These are phyloP conservation scores for Vairimorpha apis DNA, from an alignment of 371 early-diverging fungal genomes.

Conservation along the genomic window DNA sequence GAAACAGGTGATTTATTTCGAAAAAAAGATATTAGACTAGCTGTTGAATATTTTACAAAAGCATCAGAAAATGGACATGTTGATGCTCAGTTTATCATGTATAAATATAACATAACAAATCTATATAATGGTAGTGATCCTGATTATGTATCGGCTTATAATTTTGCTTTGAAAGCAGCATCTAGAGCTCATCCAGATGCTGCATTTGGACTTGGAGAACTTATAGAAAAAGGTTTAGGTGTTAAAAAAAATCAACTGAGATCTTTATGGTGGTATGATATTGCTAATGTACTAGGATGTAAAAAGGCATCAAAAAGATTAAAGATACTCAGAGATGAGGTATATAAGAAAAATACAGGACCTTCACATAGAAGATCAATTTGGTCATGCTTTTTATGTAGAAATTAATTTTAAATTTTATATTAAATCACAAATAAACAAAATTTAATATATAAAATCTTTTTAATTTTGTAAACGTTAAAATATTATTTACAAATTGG, in stretches of 20 bases:
- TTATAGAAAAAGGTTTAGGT: conserved; percentile 46
- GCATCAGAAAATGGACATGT: conserved; percentile 60
- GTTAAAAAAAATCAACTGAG: conserved; percentile 31
- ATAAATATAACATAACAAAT: conserved; percentile 42
- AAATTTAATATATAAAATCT: no score
- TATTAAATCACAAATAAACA: no score
- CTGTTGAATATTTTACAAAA: conserved; percentile 53
- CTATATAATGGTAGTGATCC: not conserved
- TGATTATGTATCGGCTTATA: conserved; percentile 36
- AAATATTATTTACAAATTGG: no score
- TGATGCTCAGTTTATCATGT: conserved; percentile 51
- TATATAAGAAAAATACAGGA: conserved; percentile 37
- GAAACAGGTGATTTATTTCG: conserved; percentile 55
- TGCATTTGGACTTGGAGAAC: conserved; percentile 52
- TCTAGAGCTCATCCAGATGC: conserved; percentile 43
- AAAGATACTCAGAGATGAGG: conserved; percentile 13
- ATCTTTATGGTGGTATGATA: conserved; percentile 62
- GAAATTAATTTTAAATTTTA: no score
- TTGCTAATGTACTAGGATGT: conserved; percentile 45
- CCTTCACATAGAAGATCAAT: conserved; percentile 4
- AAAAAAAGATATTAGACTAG: conserved; percentile 25
- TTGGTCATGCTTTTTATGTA: conserved; percentile 1
- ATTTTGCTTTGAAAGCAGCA: conserved; percentile 53
- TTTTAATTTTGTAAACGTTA: no score
- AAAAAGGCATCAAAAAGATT: conserved; percentile 29